Conservation (phyloP, 371 early-diverging fungal species). For the Apophysomyces ossiformis region DNA sequence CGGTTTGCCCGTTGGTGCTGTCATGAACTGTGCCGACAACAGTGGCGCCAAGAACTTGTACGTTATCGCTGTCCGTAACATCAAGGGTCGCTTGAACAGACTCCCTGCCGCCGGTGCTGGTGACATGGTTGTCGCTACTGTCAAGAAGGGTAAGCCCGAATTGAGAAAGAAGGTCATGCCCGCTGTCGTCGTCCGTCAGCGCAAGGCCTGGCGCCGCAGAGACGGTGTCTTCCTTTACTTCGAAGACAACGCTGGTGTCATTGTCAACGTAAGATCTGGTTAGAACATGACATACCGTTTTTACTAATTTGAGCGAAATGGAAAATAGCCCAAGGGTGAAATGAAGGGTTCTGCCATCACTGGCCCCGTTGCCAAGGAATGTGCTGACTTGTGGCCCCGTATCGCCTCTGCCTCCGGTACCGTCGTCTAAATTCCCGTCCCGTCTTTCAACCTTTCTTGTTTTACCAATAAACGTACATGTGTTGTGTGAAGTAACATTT, state of each 20-base stretch:
- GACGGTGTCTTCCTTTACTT: constrained; percentile 99
- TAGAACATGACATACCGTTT: neutral
- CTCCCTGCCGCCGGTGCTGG: constrained; percentile 99
- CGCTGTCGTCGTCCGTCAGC: constrained; percentile 98
- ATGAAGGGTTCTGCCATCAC: constrained; percentile 99
- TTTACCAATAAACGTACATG: constrained; percentile 12
- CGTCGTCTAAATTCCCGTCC: constrained; percentile 61
- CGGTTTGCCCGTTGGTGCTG: constrained; percentile 98
- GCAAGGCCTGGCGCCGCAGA: constrained; percentile 98
- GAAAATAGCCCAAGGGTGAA: constrained; percentile 96
- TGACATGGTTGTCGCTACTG: constrained; percentile 99
- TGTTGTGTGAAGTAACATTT: constrained; percentile 3
- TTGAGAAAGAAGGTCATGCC: constrained; percentile 99
- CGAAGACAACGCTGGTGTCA: constrained; percentile 71
- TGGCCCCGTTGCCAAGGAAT: constrained; percentile 99
- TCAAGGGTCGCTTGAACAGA: constrained; percentile 98
- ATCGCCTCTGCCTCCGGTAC: constrained; percentile 98
- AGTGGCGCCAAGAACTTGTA: constrained; percentile 99
- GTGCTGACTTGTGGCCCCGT: constrained; percentile 99
- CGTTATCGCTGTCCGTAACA: constrained; percentile 98
- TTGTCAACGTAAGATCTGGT: constrained; percentile 39
- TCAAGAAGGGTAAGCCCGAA: constrained; percentile 99
- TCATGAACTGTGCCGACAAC: constrained; percentile 99
- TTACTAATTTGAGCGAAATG: too few species aligned
- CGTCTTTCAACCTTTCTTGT: constrained; percentile 7